Conservation (phyloP, 257 asterid species). For the Datura wrightii region DNA sequence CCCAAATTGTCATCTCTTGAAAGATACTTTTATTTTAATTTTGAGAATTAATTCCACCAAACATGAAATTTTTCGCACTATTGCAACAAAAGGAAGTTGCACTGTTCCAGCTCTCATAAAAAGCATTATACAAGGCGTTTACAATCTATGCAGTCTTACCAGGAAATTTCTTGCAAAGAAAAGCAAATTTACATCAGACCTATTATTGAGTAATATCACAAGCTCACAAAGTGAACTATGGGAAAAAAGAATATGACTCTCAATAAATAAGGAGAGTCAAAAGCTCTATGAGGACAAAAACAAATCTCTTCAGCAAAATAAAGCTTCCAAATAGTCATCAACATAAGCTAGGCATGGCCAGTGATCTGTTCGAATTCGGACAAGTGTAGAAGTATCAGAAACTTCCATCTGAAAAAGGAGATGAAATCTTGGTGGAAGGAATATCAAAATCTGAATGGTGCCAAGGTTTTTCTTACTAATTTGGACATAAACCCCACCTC, state of each 20-base stretch:
- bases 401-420: slow-evolving; percentile 94
- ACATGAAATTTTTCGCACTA: neutral
- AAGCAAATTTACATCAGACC: slow-evolving; percentile 7
- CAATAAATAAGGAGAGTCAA: slow-evolving; percentile 8
- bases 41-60: neutral
- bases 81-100: neutral
- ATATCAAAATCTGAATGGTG: slow-evolving; percentile 67
- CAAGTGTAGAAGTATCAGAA: slow-evolving; percentile 69
- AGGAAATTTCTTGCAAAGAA: neutral
- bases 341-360: slow-evolving; percentile 98
- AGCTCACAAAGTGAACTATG: slow-evolving; percentile 28
- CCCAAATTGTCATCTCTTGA: neutral
- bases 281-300: neutral
- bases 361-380: slow-evolving; percentile 90
- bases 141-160: slow-evolving; percentile 3
- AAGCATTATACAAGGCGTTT: slow-evolving; percentile 19
- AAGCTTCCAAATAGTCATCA: slow-evolving; percentile 91
- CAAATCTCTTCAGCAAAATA: slow-evolving; percentile 41
- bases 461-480: slow-evolving; percentile 59
- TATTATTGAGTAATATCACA: slow-evolving; percentile 17
- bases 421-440: slow-evolving; percentile 95
- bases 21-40: neutral
- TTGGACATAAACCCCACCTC: slow-evolving; percentile 42
- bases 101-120: neutral
- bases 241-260: slow-evolving; percentile 10